phyloP scores from a whole-genome alignment of 352 stramenopile species.

The Globisporangium nunn region DNA sequence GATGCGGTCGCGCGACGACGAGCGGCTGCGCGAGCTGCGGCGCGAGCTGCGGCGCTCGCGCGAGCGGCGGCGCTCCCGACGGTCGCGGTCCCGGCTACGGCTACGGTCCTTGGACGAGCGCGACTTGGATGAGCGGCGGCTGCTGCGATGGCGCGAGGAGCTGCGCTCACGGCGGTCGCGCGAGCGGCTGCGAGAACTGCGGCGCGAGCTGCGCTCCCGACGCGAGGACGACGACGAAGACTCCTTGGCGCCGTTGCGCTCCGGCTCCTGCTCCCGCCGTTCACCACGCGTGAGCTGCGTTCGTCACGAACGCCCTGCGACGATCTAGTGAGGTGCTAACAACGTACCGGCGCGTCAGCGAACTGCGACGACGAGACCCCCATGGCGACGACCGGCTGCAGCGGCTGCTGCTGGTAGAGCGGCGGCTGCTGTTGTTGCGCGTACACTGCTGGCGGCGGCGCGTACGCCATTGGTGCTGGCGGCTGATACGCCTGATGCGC shows the following conservation, averaged over 20 bases:
- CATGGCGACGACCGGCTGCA: conserved; percentile 5
- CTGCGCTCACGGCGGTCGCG: conserved; percentile 23
- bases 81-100: conserved; percentile 23
- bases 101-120: conserved; percentile 15
- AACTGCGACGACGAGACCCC: conserved; percentile 36
- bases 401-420: conserved; percentile 9
- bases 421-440: not conserved
- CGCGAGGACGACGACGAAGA: not conserved
- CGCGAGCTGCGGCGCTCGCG: conserved; percentile 30
- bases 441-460: conserved; percentile 8
- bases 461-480: conserved; percentile 5
- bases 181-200: conserved; percentile 8
- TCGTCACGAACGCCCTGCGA: too few species aligned
- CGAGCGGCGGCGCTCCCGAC: conserved; percentile 23
- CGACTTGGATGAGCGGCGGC: conserved; percentile 28
- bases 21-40: conserved; percentile 27
- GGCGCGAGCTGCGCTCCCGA: conserved; percentile 8
- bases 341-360: conserved; percentile 45
- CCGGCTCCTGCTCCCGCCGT: conserved; percentile 1
- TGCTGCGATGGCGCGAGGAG: conserved; percentile 29
- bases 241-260: conserved; percentile 7
- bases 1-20: conserved; percentile 32
- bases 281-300: not conserved
- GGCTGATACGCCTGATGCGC: conserved; percentile 22
- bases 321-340: too few species aligned